Base-by-base conservation (phyloP, 345 rosid genomes). In the Eucalyptus pumila region DNA sequence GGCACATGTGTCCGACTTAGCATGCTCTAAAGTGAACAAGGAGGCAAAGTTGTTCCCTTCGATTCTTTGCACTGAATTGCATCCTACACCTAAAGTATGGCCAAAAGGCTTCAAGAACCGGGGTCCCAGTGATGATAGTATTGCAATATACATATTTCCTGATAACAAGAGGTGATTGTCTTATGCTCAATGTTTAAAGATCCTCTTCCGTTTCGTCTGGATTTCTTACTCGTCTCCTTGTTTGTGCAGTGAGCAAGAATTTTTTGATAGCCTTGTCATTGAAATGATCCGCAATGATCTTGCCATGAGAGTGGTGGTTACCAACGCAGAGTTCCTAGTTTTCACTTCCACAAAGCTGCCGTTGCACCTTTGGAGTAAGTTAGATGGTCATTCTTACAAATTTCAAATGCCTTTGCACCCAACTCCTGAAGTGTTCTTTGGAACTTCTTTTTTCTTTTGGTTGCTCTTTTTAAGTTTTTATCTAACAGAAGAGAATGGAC, bases 81-180 rank as follows among this genome's bases (percentile, higher is more conserved):
- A 90, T 89, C 95, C 95, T 1, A 94, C 94, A 90, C 88, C 88
- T 49, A 49, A 88, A 30, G 89, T 93, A 56, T 95, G 99, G 98
- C 99, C 98, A 6, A 92, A 90, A 88, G 80, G 93, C 88, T 97
- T 97, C 91, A 76, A 87, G 72, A 80, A 89, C 86, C 80, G 87
- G 85, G 95, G 94, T 88, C 96, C 96, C 42, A 88, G 49, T 32
- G 95, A 94, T 90, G 89, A 93, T 12, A 90, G 91, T 85, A 92
- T 97, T 86, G 99, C 94, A 58, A 95, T 95, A 11, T 97, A 92
- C 88, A 91, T 97, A 89, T 95, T 97, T 88, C 95, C 98, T 65
- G 90, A 90, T 47, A 86, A 76, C 85, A 91, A 91, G 86, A 92
- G 96, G 98, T 95, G 67, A 58, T 30, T 8, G 24, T 80, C 60